Evolutionary conservation across 2,329 filamentous ascomycete genomes (phyloP).

Genomic region (Diaporthe nobilis): DNA sequence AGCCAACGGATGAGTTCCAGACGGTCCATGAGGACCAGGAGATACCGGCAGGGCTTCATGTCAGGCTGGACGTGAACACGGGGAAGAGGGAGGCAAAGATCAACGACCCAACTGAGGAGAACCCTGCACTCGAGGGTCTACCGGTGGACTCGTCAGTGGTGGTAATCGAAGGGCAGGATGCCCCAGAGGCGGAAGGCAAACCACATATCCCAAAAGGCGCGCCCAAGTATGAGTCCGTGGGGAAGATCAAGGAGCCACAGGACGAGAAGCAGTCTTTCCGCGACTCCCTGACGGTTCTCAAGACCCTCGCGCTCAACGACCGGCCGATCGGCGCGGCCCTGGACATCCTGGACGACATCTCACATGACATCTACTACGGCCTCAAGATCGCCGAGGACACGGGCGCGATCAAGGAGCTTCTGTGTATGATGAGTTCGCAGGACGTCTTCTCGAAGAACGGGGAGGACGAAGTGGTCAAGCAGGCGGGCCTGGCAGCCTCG

Average conservation of each 20-base stretch:
- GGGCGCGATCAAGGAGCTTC: constrained; percentile 66
- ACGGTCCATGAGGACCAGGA: constrained; percentile 74
- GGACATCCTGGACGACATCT: constrained; percentile 71
- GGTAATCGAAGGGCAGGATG: constrained; percentile 65
- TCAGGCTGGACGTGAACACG: constrained; percentile 75
- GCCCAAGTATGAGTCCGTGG: constrained; percentile 70
- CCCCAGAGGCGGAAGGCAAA: constrained; percentile 55
- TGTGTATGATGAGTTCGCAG: constrained; percentile 66
- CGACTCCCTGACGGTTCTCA: constrained; percentile 64
- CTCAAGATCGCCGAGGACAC: constrained; percentile 71
- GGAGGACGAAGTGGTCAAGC: constrained; percentile 46
- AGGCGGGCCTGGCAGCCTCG: constrained; percentile 65
- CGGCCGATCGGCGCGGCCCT: constrained; percentile 65
- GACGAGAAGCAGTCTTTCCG: constrained; percentile 59
- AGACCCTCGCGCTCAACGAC: constrained; percentile 50
- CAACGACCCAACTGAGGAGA: constrained; percentile 69
- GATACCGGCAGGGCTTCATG: constrained; percentile 74
- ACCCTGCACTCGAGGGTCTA: constrained; percentile 63
- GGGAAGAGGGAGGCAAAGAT: constrained; percentile 77
- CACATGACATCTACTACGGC: constrained; percentile 80
- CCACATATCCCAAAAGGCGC: constrained; percentile 62
- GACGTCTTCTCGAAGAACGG: constrained; percentile 44
- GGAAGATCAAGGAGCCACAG: constrained; percentile 68
- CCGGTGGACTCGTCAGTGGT: constrained; percentile 68
- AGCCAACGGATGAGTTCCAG: constrained; percentile 76